phyloP scores from a whole-genome alignment of 768 basidiomycete species.

The Leccinum incarnatum region DNA sequence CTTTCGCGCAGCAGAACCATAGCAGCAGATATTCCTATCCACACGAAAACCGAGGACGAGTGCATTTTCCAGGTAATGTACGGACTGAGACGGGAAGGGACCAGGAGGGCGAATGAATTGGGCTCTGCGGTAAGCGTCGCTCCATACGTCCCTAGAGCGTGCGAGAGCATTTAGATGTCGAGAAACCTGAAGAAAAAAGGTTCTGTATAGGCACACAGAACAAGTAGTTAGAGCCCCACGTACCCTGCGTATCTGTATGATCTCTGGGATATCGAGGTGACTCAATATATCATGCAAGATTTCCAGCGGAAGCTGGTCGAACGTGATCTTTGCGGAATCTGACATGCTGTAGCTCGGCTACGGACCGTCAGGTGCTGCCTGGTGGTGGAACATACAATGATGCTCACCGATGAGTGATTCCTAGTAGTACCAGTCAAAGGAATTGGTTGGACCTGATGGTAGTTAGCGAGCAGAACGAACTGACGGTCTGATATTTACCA shows the following conservation, averaged over 20 bases:
- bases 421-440: not conserved
- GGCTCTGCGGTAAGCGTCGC: constrained; percentile 12
- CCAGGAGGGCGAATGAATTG: constrained; percentile 17
- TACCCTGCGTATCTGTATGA: constrained; percentile 18
- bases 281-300: constrained; percentile 8
- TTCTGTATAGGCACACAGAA: not conserved
- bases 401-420: too few species aligned
- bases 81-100: constrained; percentile 13
- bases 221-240: not conserved
- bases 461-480: not conserved
- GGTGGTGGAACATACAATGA: too few species aligned
- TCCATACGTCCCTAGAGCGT: constrained; percentile 15
- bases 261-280: constrained; percentile 18
- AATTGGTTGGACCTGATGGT: not conserved
- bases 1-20: not conserved
- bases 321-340: not conserved
- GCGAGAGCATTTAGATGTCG: constrained; percentile 7
- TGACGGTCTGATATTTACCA: not conserved
- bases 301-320: constrained; percentile 16
- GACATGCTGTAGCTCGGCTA: not conserved
- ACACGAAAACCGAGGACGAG: constrained; percentile 14
- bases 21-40: constrained; percentile 5
- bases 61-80: constrained; percentile 11
- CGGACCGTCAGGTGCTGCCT: too few species aligned
- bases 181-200: constrained; percentile 7